phyloP scores from a whole-genome alignment of 164 flowering plant genomes.

The Taxillus chinensis region DNA sequence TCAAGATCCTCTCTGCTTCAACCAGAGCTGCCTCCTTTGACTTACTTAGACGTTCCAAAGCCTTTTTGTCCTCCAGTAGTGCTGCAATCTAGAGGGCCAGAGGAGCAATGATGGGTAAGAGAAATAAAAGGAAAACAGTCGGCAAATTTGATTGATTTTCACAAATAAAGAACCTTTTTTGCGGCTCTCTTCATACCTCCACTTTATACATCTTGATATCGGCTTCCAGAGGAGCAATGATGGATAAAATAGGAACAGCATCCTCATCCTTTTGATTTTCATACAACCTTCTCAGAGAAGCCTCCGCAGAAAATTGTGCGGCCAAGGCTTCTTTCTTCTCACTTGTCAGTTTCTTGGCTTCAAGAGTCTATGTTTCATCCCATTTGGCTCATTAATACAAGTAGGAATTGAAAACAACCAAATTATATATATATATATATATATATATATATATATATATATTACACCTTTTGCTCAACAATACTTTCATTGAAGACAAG shows the following conservation, averaged over 20 bases:
- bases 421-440: too few relatives aligned
- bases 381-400: not conserved
- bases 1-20: constrained; percentile 76
- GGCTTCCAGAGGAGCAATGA: constrained; percentile 85
- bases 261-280: constrained; percentile 62
- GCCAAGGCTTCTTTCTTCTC: constrained; percentile 85
- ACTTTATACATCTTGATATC: constrained; percentile 61
- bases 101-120: not conserved
- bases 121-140: not conserved
- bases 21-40: constrained; percentile 79
- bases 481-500: constrained; percentile 39
- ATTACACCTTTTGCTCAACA: constrained; percentile 58
- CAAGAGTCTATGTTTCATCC: constrained; percentile 53
- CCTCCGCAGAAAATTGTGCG: constrained; percentile 90
- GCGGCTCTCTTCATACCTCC: constrained; percentile 36
- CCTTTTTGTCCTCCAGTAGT: constrained; percentile 76
- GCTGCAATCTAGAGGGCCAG: constrained; percentile 38
- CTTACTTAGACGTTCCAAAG: constrained; percentile 71
- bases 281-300: constrained; percentile 78
- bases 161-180: not conserved
- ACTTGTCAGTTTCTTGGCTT: constrained; percentile 47
- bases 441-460: too few relatives aligned
- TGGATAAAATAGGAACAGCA: constrained; percentile 42
- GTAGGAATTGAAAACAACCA: not conserved
- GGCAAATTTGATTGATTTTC: not conserved